Conservation (phyloP, 352 stramenopile genomes). For the Globisporangium lucens region DNA sequence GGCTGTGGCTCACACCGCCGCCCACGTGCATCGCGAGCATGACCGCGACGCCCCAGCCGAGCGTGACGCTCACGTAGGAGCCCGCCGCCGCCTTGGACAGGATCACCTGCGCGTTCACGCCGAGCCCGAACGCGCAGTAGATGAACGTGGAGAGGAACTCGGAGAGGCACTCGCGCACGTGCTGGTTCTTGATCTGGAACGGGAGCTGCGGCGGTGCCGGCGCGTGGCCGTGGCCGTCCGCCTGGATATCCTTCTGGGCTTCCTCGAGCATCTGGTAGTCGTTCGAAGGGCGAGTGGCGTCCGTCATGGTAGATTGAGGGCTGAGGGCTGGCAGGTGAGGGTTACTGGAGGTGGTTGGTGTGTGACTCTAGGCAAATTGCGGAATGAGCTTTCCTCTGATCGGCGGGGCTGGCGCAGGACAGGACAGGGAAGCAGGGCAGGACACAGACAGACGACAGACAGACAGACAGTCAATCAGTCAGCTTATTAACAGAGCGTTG, state of each 20-base stretch:
- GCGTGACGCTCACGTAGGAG: constrained; percentile 25
- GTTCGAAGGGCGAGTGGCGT: constrained; percentile 7
- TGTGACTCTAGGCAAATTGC: constrained; percentile 5
- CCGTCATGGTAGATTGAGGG: neutral
- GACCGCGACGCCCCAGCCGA: constrained; percentile 41
- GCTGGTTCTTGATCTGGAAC: constrained; percentile 25
- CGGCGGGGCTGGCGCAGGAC: neutral
- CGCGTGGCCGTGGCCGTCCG: neutral
- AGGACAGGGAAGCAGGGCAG: too few species aligned
- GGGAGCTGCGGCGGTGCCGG: constrained; percentile 13
- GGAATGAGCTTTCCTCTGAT: constrained; percentile 5
- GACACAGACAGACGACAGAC: neutral
- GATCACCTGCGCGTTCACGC: constrained; percentile 27
- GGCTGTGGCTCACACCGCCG: constrained; percentile 34
- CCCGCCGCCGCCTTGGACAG: constrained; percentile 18
- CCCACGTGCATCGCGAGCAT: constrained; percentile 36
- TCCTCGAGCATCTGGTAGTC: constrained; percentile 21
- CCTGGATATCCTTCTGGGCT: constrained; percentile 20
- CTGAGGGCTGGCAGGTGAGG: neutral
- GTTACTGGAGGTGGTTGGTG: neutral
- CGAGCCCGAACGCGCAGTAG: constrained; percentile 24
- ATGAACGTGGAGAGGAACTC: constrained; percentile 43
- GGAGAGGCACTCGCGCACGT: constrained; percentile 34
- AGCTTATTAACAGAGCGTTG: neutral
- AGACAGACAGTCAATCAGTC: neutral